Base-by-base conservation (phyloP, 2,329 filamentous ascomycete species). In the Ophiostoma ips region DNA sequence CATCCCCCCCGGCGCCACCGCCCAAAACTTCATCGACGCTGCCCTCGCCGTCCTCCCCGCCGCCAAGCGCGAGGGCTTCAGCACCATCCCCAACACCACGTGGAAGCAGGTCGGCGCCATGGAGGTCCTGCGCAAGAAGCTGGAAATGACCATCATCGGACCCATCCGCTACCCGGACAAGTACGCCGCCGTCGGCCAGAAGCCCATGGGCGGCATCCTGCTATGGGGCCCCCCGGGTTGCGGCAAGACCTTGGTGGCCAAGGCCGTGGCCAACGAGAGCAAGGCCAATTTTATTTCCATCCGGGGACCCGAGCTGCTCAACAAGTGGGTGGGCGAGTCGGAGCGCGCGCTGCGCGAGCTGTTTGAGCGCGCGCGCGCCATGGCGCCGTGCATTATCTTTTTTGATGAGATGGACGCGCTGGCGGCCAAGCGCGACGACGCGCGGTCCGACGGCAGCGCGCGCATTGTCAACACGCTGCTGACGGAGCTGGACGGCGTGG, bases 201-300 rank as follows among this genome's bases (percentile, higher is more conserved):
- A 79, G 19, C 80, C 84, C 0, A 84, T 87, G 1, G 84, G 87
- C 0, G 92, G 92, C 15, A 87, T 95, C 3, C 74, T 98, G 1
- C 84, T 98, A 50, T 98, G 90, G 87, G 92, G 92, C 0, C 92
- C 92, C 1, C 92, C 92, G 0, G 92, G 92, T 7, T 98, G 92
- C 64, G 92, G 92, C 59, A 98, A 98, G 65, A 98, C 92, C 0
- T 76, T 98, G 2, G 79, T 98, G 2, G 92, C 92, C 16, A 95
- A 96, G 67, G 92, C 92, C 3, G 88, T 95, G 5, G 92, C 92
- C 50, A 94, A 94, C 64, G 88, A 95, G 63, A 89, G 85, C 8
- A 87, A 90, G 63, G 92, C 92, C 45, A 96, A 95, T 66, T 98
- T 98, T 70, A 98, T 98, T 66, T 88, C 87, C 48, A 87, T 98